Percentiles rank a stretch among this genome's conserved stretches.
Evolutionary conservation across 1,284 basidiomycete genomes (phyloP).

Genomic region (Leccinum variabile): DNA sequence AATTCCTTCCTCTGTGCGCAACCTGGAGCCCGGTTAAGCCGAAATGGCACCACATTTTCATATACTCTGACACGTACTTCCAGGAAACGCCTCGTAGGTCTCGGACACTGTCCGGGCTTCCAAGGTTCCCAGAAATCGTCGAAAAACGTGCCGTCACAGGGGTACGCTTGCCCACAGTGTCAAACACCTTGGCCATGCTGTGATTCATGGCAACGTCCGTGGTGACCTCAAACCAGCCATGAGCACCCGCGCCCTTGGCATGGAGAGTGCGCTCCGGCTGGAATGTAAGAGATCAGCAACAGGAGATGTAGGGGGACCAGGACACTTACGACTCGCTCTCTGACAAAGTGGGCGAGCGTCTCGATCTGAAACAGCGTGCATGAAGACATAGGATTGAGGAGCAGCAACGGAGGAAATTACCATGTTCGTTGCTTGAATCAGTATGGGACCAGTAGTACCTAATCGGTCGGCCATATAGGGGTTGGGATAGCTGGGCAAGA

Average conservation of each 20-base stretch:
- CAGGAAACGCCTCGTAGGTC: slow-evolving; percentile 27
- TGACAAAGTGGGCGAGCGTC: slow-evolving; percentile 55
- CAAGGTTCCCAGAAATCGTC: slow-evolving; percentile 40
- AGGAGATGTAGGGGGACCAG: not conserved
- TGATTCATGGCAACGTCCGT: slow-evolving; percentile 43
- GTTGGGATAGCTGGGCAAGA: slow-evolving; percentile 19
- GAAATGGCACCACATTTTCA: slow-evolving; percentile 3
- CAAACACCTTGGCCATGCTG: slow-evolving; percentile 29
- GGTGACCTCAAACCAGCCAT: slow-evolving; percentile 52
- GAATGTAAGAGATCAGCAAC: not conserved
- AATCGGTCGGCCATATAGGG: slow-evolving; percentile 22
- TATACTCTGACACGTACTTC: slow-evolving; percentile 17
- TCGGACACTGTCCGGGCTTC: slow-evolving; percentile 47
- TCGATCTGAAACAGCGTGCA: slow-evolving; percentile 35
- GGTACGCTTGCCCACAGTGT: slow-evolving; percentile 25
- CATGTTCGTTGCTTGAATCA: slow-evolving; percentile 22
- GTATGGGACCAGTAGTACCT: slow-evolving; percentile 19
- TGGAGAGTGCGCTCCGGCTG: slow-evolving; percentile 42
- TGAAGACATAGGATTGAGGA: not conserved
- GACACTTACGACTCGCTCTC: slow-evolving; percentile 44
- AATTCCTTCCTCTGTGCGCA: slow-evolving; percentile 43
- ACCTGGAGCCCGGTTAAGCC: slow-evolving; percentile 5
- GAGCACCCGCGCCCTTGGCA: slow-evolving; percentile 52
- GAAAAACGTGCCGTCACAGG: slow-evolving; percentile 23
- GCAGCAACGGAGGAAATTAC: slow-evolving; percentile 2